Base-by-base conservation (phyloP, 2,329 filamentous ascomycete genomes). In the Alternaria infectoria region DNA sequence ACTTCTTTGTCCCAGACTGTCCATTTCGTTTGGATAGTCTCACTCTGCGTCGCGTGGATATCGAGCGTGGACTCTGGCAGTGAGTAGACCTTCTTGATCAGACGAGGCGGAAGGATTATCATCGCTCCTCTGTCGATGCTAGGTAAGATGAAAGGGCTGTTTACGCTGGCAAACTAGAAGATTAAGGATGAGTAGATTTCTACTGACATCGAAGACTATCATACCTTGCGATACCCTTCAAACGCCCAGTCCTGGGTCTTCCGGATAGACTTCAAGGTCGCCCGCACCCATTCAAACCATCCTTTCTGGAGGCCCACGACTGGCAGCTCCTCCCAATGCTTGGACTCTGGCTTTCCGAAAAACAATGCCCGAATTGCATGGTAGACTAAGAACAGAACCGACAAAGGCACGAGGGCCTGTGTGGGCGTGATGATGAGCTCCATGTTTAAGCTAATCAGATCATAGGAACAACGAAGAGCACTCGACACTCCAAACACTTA, bases 1-100 rank as follows among this genome's bases (percentile, higher is more conserved):
- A 68, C 63, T 30, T 64, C 61, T 36, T 49, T 63, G 36, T 68
- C 66, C 63, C 66, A 63, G 19, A 68, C 59, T 9, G 66, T 68
- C 60, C 61, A 68, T 59, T 59, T 68, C n/a, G 66, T 62, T 32
- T 68, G 66, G 32, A 68, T 68, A 9, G 60, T 64, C 45, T 68
- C 66, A 25, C 54, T 61, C 17, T 68, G 66, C 9, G 66, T 68
- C 8, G 56, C 55, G 44, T 68, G 66, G 8, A 65, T 62, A 15
- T 68, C 66, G 28, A 68, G 57, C n/a, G 52, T 58, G 2, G 50
- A 49, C 32, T 68, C 66, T 3, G 66, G 64, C 19, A 64, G 64
- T 21, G 54, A 60, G 44, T 68, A 68, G 9, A 65, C 61, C 40
- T 61, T 61, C 19, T 64, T 68, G 47, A 68, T 67, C 5, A 64